Conservation (phyloP, 2,329 filamentous ascomycete species). For the Monosporascus sp. region DNA sequence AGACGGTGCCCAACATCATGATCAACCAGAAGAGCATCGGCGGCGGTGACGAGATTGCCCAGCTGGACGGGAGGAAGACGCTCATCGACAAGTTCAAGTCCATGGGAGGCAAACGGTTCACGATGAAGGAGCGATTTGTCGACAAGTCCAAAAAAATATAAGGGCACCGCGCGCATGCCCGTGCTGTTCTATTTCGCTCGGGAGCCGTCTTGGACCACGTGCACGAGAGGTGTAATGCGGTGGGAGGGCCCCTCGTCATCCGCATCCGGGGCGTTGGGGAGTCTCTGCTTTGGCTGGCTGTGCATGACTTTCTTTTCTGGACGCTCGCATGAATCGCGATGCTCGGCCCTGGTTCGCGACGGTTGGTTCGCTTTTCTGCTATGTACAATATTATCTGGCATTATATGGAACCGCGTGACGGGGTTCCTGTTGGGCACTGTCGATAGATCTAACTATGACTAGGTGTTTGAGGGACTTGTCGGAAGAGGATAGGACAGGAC, state of each 20-base stretch:
- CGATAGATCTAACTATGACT: too few relatives aligned
- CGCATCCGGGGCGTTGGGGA: conserved; percentile 17
- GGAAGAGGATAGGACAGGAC: too few relatives aligned
- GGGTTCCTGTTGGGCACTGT: background rate
- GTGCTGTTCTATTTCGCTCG: background rate
- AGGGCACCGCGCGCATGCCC: background rate
- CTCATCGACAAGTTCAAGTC: conserved; percentile 67
- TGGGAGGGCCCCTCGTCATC: conserved; percentile 5
- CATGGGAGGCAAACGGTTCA: conserved; percentile 63
- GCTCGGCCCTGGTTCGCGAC: background rate
- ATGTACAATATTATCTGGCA: background rate
- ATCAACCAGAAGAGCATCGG: conserved; percentile 85
- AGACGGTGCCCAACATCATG: conserved; percentile 88
- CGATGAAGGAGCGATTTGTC: conserved; percentile 42
- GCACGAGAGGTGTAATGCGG: conserved; percentile 11
- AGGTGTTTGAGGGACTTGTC: too few relatives aligned
- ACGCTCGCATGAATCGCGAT: too few relatives aligned
- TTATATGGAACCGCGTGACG: background rate
- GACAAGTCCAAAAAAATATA: conserved; percentile 14
- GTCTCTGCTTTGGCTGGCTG: background rate
- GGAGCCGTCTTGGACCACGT: background rate
- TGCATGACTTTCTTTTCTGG: background rate
- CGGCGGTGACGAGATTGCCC: conserved; percentile 79
- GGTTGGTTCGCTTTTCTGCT: background rate
- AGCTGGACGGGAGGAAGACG: conserved; percentile 60